These are phyloP conservation scores for Trametes gibbosa DNA, from an alignment of 768 basidiomycete genomes.

Conservation along the genomic window DNA sequence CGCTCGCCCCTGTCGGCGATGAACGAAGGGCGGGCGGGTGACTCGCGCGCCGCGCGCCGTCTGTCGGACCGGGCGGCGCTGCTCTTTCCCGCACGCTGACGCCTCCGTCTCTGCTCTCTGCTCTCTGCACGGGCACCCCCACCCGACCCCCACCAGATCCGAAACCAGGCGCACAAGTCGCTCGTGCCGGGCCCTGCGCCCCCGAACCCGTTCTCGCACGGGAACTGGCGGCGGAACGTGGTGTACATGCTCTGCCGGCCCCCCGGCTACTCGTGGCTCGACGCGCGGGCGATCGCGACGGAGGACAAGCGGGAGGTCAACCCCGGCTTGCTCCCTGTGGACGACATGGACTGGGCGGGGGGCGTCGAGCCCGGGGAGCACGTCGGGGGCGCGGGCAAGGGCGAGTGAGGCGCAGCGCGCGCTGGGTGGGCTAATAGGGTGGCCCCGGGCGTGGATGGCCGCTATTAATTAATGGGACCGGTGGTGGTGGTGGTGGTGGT, in stretches of 20 bases:
- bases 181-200: conserved; percentile 63
- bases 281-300: conserved; percentile 55
- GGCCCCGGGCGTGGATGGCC: too few species aligned
- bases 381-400: conserved; percentile 12
- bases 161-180: conserved; percentile 78
- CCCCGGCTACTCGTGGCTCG: conserved; percentile 75
- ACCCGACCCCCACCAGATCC: conserved; percentile 67
- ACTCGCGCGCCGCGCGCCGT: neutral
- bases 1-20: conserved; percentile 14
- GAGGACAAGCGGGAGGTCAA: conserved; percentile 76
- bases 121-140: neutral
- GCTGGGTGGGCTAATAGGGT: neutral
- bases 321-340: conserved; percentile 50
- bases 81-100: neutral
- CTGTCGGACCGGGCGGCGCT: neutral
- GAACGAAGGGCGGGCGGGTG: neutral
- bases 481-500: too few species aligned
- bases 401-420: neutral
- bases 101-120: neutral
- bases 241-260: conserved; percentile 79
- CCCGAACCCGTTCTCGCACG: conserved; percentile 86
- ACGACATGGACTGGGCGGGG: conserved; percentile 15
- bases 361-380: conserved; percentile 20
- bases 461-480: neutral
- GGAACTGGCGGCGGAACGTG: conserved; percentile 72